A percentile compares a stretch with the other conserved stretches of the same genome.
Conservation (phyloP, 108 stramenopile species). For the Pseudonitzschia delicatissima region DNA sequence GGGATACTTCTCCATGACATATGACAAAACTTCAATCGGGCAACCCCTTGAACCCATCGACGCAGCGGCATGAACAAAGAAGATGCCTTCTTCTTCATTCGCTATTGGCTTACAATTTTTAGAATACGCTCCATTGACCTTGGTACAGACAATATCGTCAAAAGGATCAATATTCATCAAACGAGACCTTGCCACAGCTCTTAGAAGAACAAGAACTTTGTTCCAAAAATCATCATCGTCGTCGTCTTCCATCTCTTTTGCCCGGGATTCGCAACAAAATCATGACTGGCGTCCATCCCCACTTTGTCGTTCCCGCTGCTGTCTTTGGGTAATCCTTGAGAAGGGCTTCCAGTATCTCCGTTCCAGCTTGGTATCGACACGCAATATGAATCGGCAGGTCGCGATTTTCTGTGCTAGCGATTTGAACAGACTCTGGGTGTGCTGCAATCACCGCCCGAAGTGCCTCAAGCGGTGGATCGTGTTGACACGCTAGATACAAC, state of each 20-base stretch:
- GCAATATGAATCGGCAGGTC: slow-evolving; percentile 40
- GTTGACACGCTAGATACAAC: slow-evolving; percentile 29
- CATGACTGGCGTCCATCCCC: slow-evolving; percentile 19
- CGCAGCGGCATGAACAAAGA: slow-evolving; percentile 37
- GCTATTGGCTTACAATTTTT: not conserved
- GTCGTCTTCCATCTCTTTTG: not conserved
- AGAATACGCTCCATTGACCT: not conserved
- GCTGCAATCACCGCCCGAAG: slow-evolving; percentile 25
- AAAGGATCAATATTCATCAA: too few species aligned
- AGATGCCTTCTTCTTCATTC: not conserved
- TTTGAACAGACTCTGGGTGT: slow-evolving; percentile 11
- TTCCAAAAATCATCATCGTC: slow-evolving; percentile 22
- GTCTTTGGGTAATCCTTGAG: slow-evolving; percentile 20
- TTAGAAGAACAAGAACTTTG: slow-evolving; percentile 25
- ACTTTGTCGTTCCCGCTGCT: slow-evolving; percentile 18
- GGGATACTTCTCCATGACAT: slow-evolving; percentile 13
- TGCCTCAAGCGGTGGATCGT: slow-evolving; percentile 28
- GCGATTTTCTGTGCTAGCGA: slow-evolving; percentile 11
- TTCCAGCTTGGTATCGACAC: slow-evolving; percentile 22
- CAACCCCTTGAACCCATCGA: slow-evolving; percentile 29
- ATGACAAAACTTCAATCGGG: slow-evolving; percentile 21
- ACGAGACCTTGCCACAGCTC: slow-evolving; percentile 29
- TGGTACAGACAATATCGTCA: too few species aligned
- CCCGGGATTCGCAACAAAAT: slow-evolving; percentile 25
- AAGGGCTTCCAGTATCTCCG: slow-evolving; percentile 14